These are phyloP conservation scores for Alternaria brassicicola DNA, from an alignment of 2,329 filamentous ascomycete species.

Conservation along the genomic window DNA sequence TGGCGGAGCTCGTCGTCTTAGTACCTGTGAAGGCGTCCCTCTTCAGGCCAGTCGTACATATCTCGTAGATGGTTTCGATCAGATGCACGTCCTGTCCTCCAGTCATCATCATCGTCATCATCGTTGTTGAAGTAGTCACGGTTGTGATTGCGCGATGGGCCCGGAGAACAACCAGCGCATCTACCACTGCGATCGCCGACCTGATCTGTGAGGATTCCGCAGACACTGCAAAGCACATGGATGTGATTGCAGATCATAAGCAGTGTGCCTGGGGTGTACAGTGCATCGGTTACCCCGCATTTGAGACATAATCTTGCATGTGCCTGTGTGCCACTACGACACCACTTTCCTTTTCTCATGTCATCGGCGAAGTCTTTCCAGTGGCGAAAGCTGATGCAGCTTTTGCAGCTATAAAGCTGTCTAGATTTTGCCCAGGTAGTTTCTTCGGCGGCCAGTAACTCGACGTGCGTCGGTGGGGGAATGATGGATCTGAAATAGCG, in stretches of 20 bases:
- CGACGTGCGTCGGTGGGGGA: constrained; percentile 22
- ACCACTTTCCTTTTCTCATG: constrained; percentile 39
- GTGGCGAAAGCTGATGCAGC: constrained; percentile 26
- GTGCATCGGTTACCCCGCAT: constrained; percentile 30
- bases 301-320: constrained; percentile 32
- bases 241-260: constrained; percentile 28
- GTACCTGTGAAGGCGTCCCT: constrained; percentile 8
- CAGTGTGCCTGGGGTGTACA: constrained; percentile 28
- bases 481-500: constrained; percentile 30
- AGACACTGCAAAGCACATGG: constrained; percentile 26
- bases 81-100: constrained; percentile 13
- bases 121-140: constrained; percentile 9
- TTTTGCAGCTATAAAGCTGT: constrained; percentile 32
- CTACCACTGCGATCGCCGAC: constrained; percentile 12
- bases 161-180: constrained; percentile 22
- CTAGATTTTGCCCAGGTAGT: constrained; percentile 24
- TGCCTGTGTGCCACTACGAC: constrained; percentile 31
- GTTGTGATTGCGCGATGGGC: constrained; percentile 1
- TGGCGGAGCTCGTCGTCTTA: not conserved
- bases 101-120: constrained; percentile 21
- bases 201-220: constrained; percentile 28
- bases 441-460: constrained; percentile 32
- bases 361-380: constrained; percentile 33
- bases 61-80: constrained; percentile 25
- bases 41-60: constrained; percentile 22